Percentiles rank a stretch among this genome's conserved stretches.
These are phyloP conservation scores for Amanita polypyramis DNA, from an alignment of 768 basidiomycete genomes.

Conservation along the genomic window DNA sequence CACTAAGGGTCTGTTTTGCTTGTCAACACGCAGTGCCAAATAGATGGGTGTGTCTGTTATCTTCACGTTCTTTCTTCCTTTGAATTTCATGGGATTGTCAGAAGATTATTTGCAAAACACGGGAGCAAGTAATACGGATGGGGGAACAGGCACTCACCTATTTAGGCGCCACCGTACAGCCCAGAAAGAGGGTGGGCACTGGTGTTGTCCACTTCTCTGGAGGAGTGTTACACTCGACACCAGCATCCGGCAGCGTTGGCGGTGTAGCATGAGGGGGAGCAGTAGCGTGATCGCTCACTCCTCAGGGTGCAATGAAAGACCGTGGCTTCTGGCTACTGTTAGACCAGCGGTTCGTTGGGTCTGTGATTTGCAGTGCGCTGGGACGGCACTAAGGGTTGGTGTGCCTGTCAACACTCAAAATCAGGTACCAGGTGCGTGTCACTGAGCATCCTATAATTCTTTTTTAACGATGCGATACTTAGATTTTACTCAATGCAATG, in stretches of 20 bases:
- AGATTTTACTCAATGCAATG: too few species aligned
- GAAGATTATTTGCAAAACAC: too few species aligned
- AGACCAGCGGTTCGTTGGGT: background rate
- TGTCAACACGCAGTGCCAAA: too few species aligned
- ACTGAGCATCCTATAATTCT: too few species aligned
- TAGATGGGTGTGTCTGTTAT: too few species aligned
- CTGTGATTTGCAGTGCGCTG: background rate
- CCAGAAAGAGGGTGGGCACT: slow-evolving; percentile 3
- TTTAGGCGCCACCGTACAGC: slow-evolving; percentile 1
- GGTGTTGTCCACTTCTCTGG: background rate
- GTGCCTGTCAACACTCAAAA: background rate
- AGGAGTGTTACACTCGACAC: background rate
- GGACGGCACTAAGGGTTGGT: background rate
- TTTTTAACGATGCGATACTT: too few species aligned
- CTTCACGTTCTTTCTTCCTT: background rate
- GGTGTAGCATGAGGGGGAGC: slow-evolving; percentile 2
- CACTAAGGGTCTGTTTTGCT: background rate
- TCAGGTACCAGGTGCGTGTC: background rate
- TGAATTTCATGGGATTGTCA: background rate
- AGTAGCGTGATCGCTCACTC: slow-evolving; percentile 3
- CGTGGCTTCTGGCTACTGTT: too few species aligned
- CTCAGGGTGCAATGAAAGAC: slow-evolving; percentile 1
- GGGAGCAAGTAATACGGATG: background rate
- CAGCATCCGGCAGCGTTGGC: background rate
- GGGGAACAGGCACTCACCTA: background rate